Evolutionary conservation across 805 yeast genomes (phyloP).

Genomic region (Starmerella etchellsii): DNA sequence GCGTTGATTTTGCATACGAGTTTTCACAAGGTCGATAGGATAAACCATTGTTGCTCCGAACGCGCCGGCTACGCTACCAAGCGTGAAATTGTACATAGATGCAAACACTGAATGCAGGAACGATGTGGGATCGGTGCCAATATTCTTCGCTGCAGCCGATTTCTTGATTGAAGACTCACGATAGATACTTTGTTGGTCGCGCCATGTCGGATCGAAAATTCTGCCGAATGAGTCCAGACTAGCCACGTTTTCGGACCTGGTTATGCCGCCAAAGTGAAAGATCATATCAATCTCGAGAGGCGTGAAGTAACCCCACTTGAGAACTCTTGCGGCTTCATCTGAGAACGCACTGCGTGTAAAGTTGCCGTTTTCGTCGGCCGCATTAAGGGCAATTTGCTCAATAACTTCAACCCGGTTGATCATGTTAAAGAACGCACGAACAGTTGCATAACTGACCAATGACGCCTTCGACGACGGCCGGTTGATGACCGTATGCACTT

Average conservation of each 20-base stretch:
- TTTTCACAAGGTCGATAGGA: constrained; percentile 91
- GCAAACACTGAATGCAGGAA: constrained; percentile 57
- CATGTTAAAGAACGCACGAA: constrained; percentile 33
- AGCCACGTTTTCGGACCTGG: constrained; percentile 23
- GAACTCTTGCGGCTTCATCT: constrained; percentile 30
- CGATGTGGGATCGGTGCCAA: constrained; percentile 27
- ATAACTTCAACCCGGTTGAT: constrained; percentile 32
- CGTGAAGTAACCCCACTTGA: constrained; percentile 32
- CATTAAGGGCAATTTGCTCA: constrained; percentile 25
- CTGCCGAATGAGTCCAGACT: constrained; percentile 27
- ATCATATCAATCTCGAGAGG: constrained; percentile 34
- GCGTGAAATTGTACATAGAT: constrained; percentile 70
- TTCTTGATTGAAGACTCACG: constrained; percentile 24
- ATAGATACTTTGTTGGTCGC: constrained; percentile 28
- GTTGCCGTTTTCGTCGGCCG: constrained; percentile 29
- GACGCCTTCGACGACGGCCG: constrained; percentile 23
- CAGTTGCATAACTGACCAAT: constrained; percentile 32
- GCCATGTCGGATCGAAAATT: constrained; percentile 35
- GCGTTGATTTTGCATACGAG: constrained; percentile 94
- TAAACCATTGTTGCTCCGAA: constrained; percentile 96
- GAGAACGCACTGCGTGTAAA: constrained; percentile 30
- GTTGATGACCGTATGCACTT: constrained; percentile 30
- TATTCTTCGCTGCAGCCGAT: constrained; percentile 32
- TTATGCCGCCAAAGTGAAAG: constrained; percentile 28
- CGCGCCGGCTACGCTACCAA: constrained; percentile 94